Evolutionary conservation across 2,329 filamentous ascomycete species (phyloP), one percentile per base, ranked within the genome.

Genomic region (Blumeriella jaapii): DNA sequence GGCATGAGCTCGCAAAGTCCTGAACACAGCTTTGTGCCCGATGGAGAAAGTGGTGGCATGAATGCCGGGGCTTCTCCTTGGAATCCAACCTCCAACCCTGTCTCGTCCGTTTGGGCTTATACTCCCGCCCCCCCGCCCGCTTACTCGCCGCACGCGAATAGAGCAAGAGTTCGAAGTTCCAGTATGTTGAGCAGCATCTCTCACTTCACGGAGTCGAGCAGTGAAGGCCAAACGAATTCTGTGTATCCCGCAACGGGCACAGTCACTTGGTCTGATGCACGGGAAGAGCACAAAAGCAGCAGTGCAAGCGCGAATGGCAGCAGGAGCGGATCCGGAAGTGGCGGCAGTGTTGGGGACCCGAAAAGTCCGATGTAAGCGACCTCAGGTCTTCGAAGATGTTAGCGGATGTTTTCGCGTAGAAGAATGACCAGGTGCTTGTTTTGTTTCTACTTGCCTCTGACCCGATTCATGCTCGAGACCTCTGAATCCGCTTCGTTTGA

Each of bases 161-260:
- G 46, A 14, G 47, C 46, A 19, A 59, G 74, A 28, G 73, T 71
- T 14, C 68, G 74, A 31, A 78, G 73, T 18, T 77, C 71, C 7
- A 77, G 71, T 38, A 79, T 79, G 74, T 66, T 79, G 2, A 78
- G 73, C 49, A 69, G 77, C 48, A 61, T 78, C 3, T 77, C 72
- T n/a, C 73, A 74, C 13, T 76, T 78, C 48, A 79, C 74, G 6
- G 71, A 78, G 56, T 72, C 67, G 11, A 75, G 68, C 46, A 63
- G 62, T 30, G 70, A 68, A 28, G 69, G 38, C 26, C 20, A 8
- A 15, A 27, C 33, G 26, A 33, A 15, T 18, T 34, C 41, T 14
- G 12, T 18, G 12, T 17, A 30, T 30, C 23, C 35, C 17, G 31
- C 41, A 27, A 43, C 33, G 8, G 38, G 38, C 22, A 27, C 31